These are phyloP conservation scores for Blastobotrys malaysiensis DNA, from an alignment of 1,139 yeast species.

Conservation along the genomic window DNA sequence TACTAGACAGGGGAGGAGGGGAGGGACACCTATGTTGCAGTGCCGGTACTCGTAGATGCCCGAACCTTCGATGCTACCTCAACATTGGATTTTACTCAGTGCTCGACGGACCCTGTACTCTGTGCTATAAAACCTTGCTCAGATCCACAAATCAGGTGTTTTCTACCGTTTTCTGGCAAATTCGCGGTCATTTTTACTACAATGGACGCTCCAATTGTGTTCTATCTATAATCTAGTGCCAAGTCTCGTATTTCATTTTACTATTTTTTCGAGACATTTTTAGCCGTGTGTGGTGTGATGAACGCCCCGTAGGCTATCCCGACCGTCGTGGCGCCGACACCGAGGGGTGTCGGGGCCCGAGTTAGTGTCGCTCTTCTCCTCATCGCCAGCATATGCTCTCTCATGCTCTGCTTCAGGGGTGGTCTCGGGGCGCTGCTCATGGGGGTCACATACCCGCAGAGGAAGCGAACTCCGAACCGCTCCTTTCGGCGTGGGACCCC, in stretches of 20 bases:
- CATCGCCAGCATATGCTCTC: background rate
- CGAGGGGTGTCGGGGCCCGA: background rate
- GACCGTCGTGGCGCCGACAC: background rate
- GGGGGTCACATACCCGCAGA: background rate
- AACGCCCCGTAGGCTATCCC: too few relatives aligned
- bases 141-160: too few relatives aligned
- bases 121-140: background rate
- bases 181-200: too few relatives aligned
- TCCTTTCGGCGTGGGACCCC: too few relatives aligned
- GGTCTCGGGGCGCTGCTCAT: background rate
- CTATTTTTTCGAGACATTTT: background rate
- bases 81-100: background rate
- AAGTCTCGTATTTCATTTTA: background rate
- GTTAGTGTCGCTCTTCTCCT: background rate
- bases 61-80: background rate
- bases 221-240: too few relatives aligned
- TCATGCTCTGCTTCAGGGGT: too few relatives aligned
- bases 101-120: background rate
- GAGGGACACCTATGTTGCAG: background rate
- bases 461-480: too few relatives aligned
- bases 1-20: too few relatives aligned
- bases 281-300: background rate
- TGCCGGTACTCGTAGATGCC: background rate
- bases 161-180: too few relatives aligned
- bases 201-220: too few relatives aligned